Percentiles rank a stretch among this genome's conserved stretches.
Evolutionary conservation across 2,329 filamentous ascomycete genomes (phyloP).

Genomic region (Pseudogymnoascus sp.): DNA sequence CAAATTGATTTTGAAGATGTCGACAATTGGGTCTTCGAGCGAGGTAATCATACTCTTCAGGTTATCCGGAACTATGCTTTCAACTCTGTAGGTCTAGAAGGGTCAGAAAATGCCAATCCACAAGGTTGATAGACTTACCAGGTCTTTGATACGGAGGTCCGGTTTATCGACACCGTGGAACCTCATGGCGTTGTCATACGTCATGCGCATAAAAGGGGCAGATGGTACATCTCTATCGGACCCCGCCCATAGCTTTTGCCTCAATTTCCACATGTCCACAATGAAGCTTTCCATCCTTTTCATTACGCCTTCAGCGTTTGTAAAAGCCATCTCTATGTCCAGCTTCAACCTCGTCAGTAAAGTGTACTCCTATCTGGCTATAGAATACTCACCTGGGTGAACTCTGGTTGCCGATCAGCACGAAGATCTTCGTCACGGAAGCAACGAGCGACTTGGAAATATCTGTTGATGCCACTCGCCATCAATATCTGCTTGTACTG

Average conservation of each 20-base stretch:
- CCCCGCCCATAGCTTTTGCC: background rate
- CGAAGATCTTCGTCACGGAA: constrained; percentile 92
- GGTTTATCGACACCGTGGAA: constrained; percentile 86
- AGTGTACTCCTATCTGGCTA: background rate
- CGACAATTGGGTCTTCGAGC: constrained; percentile 58
- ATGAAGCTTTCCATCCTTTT: constrained; percentile 23
- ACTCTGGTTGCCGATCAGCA: constrained; percentile 90
- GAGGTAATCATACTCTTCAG: constrained; percentile 69
- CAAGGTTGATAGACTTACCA: constrained; percentile 35
- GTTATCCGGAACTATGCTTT: constrained; percentile 50
- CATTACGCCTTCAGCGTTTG: constrained; percentile 64
- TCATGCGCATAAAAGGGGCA: constrained; percentile 32
- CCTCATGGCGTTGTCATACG: constrained; percentile 71
- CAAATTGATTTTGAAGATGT: constrained; percentile 62
- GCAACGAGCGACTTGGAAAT: constrained; percentile 89
- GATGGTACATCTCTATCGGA: constrained; percentile 7
- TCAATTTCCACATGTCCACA: constrained; percentile 14
- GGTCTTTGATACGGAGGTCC: constrained; percentile 66
- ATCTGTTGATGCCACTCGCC: constrained; percentile 73
- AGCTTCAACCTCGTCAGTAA: constrained; percentile 41
- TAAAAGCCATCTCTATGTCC: constrained; percentile 90
- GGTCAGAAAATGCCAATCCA: constrained; percentile 18
- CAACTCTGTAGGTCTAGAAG: constrained; percentile 55
- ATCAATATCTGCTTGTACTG: constrained; percentile 98
- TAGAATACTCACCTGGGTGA: constrained; percentile 61